Evolutionary conservation across 768 basidiomycete genomes (phyloP), one percentile per base, ranked within the genome.

Genomic region (Trametes gibbosa): DNA sequence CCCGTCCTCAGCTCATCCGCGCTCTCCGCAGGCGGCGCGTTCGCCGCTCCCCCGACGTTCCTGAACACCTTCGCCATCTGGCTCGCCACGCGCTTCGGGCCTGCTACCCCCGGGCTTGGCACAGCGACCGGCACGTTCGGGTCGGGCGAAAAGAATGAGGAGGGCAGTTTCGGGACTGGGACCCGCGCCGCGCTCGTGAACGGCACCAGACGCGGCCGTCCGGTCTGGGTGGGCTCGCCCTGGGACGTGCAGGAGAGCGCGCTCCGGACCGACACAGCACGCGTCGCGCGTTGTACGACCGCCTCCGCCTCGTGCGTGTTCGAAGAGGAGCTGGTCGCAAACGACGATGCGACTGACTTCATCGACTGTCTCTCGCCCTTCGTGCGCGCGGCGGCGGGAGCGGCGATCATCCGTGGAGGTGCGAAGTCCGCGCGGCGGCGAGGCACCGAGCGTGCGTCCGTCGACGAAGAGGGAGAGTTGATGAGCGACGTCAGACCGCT

Each of bases 141-240:
- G 29, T 62, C 63, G 17, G 50, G 54, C 14, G 50, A 51, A 58
- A 58, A 55, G 43, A 50, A 54, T 39, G 52, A 56, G 53, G 79
- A 65, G 59, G 80, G 67, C 63, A 78, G 63, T 63, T 79, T 76
- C 23, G 87, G 85, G 1, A 83, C 77, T 19, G 87, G 87, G 24
- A 87, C 86, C 19, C 85, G 83, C 19, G 80, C 79, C 16, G 85
- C 83, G 61, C 81, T 82, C 7, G 84, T 88, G 68, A 91, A 90
- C 25, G 85, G 88, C 34, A 89, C 86, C 29, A 90, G 71, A 32
- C 86, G 81, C 34, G 88, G 86, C 14, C 81, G 79, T 14, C 54
- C 55, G 12, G 16, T 32, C 29, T 32, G 29, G 29, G 5, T 10
- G 29, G 10, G 5, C 29, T 32, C 54, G 10, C 9, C 39, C 47